Evolutionary conservation across 148 eudicot species (phyloP).

Genomic region (Arbutus unedo): DNA sequence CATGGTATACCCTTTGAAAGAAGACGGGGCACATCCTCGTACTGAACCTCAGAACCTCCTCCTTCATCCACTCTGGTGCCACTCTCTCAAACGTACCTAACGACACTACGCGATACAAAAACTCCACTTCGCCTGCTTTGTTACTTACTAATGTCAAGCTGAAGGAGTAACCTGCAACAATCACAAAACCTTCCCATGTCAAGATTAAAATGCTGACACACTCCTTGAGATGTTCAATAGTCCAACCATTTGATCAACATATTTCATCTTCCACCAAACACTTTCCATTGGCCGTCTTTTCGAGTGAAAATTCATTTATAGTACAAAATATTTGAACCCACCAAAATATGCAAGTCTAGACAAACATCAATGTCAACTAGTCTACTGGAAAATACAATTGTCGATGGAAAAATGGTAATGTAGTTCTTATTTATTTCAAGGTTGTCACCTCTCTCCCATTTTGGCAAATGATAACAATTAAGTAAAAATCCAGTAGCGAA

Average conservation of each 20-base stretch:
- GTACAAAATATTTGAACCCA: background rate
- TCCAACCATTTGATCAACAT: background rate
- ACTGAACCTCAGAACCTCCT: constrained; percentile 50
- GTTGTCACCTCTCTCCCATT: background rate
- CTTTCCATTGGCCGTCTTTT: background rate
- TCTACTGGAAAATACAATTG: background rate
- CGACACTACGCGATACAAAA: constrained; percentile 49
- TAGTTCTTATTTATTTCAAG: background rate
- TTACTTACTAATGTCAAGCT: constrained; percentile 52
- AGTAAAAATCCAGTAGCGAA: background rate
- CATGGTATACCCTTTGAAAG: constrained; percentile 57
- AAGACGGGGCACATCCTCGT: constrained; percentile 58
- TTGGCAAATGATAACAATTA: background rate
- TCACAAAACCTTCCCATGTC: background rate
- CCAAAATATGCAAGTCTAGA: background rate
- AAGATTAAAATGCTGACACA: background rate
- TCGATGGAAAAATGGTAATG: background rate
- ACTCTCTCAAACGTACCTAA: constrained; percentile 64
- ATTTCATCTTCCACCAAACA: background rate
- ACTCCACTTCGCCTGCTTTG: constrained; percentile 42
- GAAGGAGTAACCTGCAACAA: constrained; percentile 71
- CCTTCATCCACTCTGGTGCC: constrained; percentile 85
- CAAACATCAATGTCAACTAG: background rate
- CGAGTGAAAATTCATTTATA: background rate
- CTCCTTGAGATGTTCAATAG: background rate